Evolutionary conservation across 306 rosid species (phyloP).

Genomic region (Castanospermum australe): DNA sequence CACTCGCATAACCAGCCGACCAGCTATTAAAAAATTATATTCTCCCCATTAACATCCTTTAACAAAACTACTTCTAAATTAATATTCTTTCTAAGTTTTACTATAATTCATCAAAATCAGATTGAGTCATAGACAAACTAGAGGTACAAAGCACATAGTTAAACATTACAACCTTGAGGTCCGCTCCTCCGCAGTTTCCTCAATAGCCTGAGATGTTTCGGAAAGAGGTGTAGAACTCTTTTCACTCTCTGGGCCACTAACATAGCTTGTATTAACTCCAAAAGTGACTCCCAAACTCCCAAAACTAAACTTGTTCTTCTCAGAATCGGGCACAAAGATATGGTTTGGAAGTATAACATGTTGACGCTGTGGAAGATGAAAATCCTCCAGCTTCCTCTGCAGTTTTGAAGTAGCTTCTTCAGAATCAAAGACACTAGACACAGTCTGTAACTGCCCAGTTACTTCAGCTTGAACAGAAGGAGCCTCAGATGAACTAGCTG

Average conservation of each 20-base stretch:
- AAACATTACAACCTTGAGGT: slow-evolving; percentile 62
- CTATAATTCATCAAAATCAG: background rate
- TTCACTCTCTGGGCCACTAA: slow-evolving; percentile 58
- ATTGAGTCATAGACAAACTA: background rate
- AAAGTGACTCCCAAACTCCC: slow-evolving; percentile 88
- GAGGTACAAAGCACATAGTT: slow-evolving; percentile 6
- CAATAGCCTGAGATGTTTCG: slow-evolving; percentile 68
- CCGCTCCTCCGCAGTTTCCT: slow-evolving; percentile 67
- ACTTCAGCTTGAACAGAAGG: slow-evolving; percentile 43
- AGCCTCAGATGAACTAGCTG: slow-evolving; percentile 57
- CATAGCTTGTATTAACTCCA: slow-evolving; percentile 51
- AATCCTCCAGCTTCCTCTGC: slow-evolving; percentile 74
- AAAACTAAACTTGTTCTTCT: slow-evolving; percentile 83
- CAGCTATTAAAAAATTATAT: background rate
- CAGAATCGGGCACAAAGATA: slow-evolving; percentile 92
- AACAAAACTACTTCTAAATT: background rate
- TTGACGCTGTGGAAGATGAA: slow-evolving; percentile 70
- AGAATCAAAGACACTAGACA: slow-evolving; percentile 51
- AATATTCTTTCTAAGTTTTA: slow-evolving; percentile 13
- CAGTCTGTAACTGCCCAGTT: slow-evolving; percentile 44
- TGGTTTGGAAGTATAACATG: slow-evolving; percentile 92
- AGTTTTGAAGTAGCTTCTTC: slow-evolving; percentile 64
- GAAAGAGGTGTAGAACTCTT: slow-evolving; percentile 69
- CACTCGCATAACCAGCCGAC: background rate
- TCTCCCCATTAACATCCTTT: slow-evolving; percentile 3